A percentile compares a stretch with the other conserved stretches of the same genome.
Conservation (phyloP, 352 stramenopile species). For the Globisporangium cystogenes region DNA sequence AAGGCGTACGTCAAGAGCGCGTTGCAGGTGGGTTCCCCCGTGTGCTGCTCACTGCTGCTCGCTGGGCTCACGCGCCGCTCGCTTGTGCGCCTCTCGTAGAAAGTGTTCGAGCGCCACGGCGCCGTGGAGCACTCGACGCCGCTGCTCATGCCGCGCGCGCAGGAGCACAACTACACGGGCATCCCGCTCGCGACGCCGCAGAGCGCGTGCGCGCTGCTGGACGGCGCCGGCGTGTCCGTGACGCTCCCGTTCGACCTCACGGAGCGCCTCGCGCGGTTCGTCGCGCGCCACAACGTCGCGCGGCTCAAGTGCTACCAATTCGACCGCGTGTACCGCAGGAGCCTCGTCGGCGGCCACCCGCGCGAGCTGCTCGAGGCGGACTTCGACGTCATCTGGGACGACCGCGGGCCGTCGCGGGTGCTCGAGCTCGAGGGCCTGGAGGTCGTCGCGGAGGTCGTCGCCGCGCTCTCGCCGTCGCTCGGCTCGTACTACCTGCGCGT, state of each 20-base stretch:
- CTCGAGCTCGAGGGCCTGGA: constrained; percentile 74
- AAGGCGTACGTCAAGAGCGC: constrained; percentile 64
- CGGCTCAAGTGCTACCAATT: constrained; percentile 85
- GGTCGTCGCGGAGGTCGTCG: constrained; percentile 73
- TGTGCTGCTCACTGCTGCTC: neutral
- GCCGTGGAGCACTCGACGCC: constrained; percentile 74
- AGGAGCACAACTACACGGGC: constrained; percentile 65
- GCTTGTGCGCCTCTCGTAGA: constrained; percentile 25
- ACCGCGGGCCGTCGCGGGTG: constrained; percentile 51
- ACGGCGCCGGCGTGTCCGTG: constrained; percentile 73
- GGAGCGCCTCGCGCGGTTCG: constrained; percentile 73
- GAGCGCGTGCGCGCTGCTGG: constrained; percentile 61
- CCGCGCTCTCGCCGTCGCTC: constrained; percentile 44
- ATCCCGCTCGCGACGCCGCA: constrained; percentile 45
- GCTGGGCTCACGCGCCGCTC: neutral
- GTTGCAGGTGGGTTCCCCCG: constrained; percentile 36
- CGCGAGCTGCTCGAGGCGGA: constrained; percentile 78
- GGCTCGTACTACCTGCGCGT: constrained; percentile 77
- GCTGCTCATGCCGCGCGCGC: constrained; percentile 65
- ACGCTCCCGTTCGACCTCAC: constrained; percentile 82
- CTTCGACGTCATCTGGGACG: constrained; percentile 85
- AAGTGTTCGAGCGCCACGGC: constrained; percentile 80
- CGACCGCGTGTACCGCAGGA: constrained; percentile 78
- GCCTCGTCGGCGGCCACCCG: constrained; percentile 63
- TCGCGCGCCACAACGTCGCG: constrained; percentile 75